Evolutionary conservation across 2,329 filamentous ascomycete genomes (phyloP), one percentile per base, ranked within the genome.

Genomic region (Fusarium albidum): DNA sequence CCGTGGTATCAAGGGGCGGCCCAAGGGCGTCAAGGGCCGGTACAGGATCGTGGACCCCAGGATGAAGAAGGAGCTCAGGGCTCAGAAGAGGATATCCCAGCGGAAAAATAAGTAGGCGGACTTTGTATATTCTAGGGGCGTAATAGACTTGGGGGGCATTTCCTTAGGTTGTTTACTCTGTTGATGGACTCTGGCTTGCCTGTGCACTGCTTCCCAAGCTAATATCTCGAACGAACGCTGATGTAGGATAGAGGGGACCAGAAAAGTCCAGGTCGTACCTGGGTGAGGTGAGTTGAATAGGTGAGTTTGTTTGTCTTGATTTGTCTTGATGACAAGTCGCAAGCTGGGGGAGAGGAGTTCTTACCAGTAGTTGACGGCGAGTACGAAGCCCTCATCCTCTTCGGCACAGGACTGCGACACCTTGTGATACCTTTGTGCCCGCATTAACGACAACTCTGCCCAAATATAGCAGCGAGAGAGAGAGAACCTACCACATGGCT

Each of bases 1-100:
- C 74, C 88, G 87, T 64, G 94, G 92, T 68, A 87, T 96, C 69
- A 85, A 90, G 71, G 94, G 93, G 15, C 82, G 94, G 65, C 95
- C 95, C 3, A 89, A 86, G 73, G 95, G 94, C 54, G 92, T 96
- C 18, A 97, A 96, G 84, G 94, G 94, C 31, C 88, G 91, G 64
- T 99, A 99, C 74, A 96, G 96, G 81, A 96, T 99, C 82, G 94
- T 99, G 48, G 94, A 98, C 77, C 80, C 91, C 12, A 84, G 95
- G 65, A 86, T 97, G 86, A 97, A 97, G 86, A 98, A 97, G 87
- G 95, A 98, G 79, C 83, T 95, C 48, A 81, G 92, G 71, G 92
- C 90, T 3, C 82, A 94, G 75, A 96, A 96, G 85, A 84, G 93
- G 67, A 70, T 82, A 54, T 71, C 78, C 21, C 92, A 96, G 80